A percentile compares a stretch with the other conserved stretches of the same genome.
Conservation (phyloP, 495 filamentous ascomycete species). For the Neurospora sp. region DNA sequence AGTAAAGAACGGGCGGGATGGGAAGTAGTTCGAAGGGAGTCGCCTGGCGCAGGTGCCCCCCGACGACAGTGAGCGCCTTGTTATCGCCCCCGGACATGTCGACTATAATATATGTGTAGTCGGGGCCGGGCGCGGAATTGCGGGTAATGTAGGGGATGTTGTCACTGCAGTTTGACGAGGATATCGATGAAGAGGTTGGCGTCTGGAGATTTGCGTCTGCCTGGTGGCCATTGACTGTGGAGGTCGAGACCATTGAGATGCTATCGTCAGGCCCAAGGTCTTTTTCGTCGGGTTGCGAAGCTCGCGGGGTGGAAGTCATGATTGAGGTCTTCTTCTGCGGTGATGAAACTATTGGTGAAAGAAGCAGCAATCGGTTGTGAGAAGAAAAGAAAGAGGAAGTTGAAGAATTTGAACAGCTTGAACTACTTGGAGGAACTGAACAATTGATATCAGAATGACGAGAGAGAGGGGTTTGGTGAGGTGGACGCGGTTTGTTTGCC, state of each 20-base stretch:
- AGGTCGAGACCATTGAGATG: not conserved
- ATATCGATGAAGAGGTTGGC: not conserved
- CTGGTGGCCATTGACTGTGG: not conserved
- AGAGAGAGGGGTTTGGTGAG: not conserved
- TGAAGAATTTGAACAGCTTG: not conserved
- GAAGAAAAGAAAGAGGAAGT: not conserved
- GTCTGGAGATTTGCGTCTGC: not conserved
- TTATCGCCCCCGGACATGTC: too few relatives aligned
- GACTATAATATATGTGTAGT: not conserved
- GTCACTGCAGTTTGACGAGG: not conserved
- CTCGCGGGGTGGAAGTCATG: not conserved
- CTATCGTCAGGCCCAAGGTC: not conserved
- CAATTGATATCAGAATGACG: not conserved
- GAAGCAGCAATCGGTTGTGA: not conserved
- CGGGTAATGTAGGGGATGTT: not conserved
- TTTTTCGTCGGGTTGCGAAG: not conserved
- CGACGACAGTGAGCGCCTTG: too few relatives aligned
- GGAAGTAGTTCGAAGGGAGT: not conserved
- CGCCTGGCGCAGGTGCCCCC: accelerated
- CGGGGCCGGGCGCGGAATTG: not conserved
- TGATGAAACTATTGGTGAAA: not conserved
- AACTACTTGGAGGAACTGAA: not conserved
- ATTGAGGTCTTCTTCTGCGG: not conserved
- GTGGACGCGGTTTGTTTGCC: not conserved
- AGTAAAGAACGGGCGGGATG: not conserved